Conservation (phyloP, 164 flowering plant species). For the Akebia trifoliata region DNA sequence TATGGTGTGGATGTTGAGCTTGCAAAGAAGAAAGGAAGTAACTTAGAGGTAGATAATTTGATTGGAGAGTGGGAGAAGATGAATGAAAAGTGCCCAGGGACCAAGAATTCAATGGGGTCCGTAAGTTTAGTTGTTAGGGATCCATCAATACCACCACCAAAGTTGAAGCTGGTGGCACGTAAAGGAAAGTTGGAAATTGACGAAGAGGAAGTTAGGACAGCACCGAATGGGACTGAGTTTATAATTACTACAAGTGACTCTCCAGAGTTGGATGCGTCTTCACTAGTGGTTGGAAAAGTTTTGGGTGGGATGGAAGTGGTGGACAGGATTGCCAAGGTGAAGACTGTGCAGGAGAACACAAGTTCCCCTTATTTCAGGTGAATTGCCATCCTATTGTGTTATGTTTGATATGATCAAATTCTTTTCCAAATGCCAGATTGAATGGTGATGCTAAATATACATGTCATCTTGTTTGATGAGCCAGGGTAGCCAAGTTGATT, state of each 20-base stretch:
- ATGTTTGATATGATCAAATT: background rate
- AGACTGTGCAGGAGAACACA: slow-evolving; percentile 88
- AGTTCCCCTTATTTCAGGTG: slow-evolving; percentile 88
- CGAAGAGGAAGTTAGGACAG: slow-evolving; percentile 63
- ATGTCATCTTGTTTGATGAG: slow-evolving; percentile 4
- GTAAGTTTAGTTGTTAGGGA: slow-evolving; percentile 75
- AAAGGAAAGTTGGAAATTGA: slow-evolving; percentile 80
- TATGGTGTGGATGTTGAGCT: slow-evolving; percentile 81
- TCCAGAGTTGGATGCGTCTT: slow-evolving; percentile 72
- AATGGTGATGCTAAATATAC: too few species aligned
- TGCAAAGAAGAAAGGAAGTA: slow-evolving; percentile 44
- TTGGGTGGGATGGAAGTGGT: slow-evolving; percentile 81
- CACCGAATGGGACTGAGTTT: slow-evolving; percentile 91
- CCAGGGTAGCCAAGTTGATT: slow-evolving; percentile 86
- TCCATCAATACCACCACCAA: slow-evolving; percentile 77
- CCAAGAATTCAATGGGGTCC: slow-evolving; percentile 52
- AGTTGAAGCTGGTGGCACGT: slow-evolving; percentile 72
- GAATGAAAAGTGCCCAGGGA: slow-evolving; percentile 39
- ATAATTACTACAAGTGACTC: slow-evolving; percentile 56
- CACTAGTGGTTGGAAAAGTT: slow-evolving; percentile 69
- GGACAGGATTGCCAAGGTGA: slow-evolving; percentile 57
- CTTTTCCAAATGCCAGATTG: background rate
- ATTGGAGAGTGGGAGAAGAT: slow-evolving; percentile 37
- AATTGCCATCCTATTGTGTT: too few species aligned
- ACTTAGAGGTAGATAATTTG: slow-evolving; percentile 31